phyloP scores from a whole-genome alignment of 371 early-diverging fungal genomes.

The Parasitella parasitica region DNA sequence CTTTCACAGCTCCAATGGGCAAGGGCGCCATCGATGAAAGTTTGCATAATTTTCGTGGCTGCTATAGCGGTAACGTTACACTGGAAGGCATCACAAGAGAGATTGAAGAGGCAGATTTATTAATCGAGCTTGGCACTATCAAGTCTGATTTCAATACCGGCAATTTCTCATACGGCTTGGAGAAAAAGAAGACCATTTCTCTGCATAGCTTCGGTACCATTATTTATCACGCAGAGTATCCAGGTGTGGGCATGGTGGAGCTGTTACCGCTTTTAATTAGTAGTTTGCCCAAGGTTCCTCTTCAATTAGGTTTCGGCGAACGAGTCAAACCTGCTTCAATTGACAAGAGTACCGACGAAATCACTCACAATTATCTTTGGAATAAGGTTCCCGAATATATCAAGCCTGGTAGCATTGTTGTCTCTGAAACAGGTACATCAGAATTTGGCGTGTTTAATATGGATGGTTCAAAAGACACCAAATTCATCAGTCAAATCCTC shows the following conservation, averaged over 20 bases:
- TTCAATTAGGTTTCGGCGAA: constrained; percentile 12
- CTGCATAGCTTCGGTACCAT: constrained; percentile 37
- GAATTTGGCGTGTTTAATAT: constrained; percentile 42
- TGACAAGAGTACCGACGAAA: constrained; percentile 14
- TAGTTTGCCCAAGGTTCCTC: constrained; percentile 22
- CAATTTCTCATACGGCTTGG: constrained; percentile 38
- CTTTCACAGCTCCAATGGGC: constrained; percentile 48
- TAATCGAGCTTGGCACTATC: constrained; percentile 46
- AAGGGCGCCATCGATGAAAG: constrained; percentile 43
- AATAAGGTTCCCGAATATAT: constrained; percentile 32
- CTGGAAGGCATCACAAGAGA: constrained; percentile 29
- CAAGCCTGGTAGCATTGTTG: constrained; percentile 33
- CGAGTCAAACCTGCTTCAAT: constrained; percentile 17
- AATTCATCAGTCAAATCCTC: constrained; percentile 38
- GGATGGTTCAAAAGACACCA: constrained; percentile 32
- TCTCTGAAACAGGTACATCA: constrained; percentile 55
- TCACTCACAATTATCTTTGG: constrained; percentile 52
- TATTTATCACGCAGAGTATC: constrained; percentile 37
- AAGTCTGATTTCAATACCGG: constrained; percentile 57
- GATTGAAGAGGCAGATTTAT: constrained; percentile 38
- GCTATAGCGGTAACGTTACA: constrained; percentile 35
- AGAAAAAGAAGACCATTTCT: constrained; percentile 32
- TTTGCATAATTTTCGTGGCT: constrained; percentile 35
- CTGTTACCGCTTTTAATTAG: constrained; percentile 33
- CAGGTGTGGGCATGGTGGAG: constrained; percentile 39